Evolutionary conservation across 305 asterid genomes (phyloP), one percentile per base, ranked within the genome.

Genomic region (Solanum hybrid): DNA sequence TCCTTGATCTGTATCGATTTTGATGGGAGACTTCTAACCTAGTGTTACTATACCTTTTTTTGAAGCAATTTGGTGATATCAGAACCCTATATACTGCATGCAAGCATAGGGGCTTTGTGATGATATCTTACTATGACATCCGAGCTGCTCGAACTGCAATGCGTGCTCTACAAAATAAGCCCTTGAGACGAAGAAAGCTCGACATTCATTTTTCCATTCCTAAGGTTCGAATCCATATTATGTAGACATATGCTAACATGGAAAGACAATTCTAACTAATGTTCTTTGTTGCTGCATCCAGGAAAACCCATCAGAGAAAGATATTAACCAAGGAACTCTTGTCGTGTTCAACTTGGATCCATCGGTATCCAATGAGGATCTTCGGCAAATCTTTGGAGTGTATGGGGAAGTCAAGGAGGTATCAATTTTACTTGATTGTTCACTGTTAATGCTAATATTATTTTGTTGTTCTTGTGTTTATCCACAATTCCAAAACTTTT

Each of bases 241-340:
- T 57, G 46, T 57, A 33, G 88, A 31, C 76, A n/a, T 57, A 85
- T 22, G 37, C 64, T 9, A 22, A 82, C 51, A 39, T 85, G 33
- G 40, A 31, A 57, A 71, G 88, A 57, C 29, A 57, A 34, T 57
- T 78, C 64, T 57, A 67, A 34, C 20, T 57, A 57, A 51, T 88
- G 7, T 35, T 79, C 80, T 78, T 79, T 61, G 39, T 73, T 91
- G 77, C 86, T 57, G 74, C 79, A 36, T 92, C 73, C 94, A 98
- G 99, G 99, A 98, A 89, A 98, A 98, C 87, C 99, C 99, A 26
- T 95, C 99, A 9, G 99, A 98, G 88, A 98, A 97, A 88, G 99
- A 98, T 91, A 78, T 98, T 85, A 98, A 98, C 92, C 99, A 98
- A 93, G 99, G 99, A 90, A 98, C 99, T 86, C 94, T 98, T 73